Evolutionary conservation across 441 rosid genomes (phyloP), one percentile per base, ranked within the genome.

Genomic region (Jatropha multifida): DNA sequence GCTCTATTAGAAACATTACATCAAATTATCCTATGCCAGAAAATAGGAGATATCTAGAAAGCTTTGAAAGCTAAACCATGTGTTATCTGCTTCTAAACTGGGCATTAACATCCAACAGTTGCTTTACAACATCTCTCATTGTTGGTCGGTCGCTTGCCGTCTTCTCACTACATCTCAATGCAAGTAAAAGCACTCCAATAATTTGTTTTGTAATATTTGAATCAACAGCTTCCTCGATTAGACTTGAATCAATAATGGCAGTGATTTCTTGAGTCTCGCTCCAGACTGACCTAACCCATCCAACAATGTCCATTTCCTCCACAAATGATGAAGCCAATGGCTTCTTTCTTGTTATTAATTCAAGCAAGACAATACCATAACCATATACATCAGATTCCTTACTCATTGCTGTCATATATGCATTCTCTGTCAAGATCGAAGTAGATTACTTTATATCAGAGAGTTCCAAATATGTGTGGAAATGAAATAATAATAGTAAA

Each of bases 341-440:
- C 81, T 79, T 84, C 82, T 81, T 90, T 77, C 92, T 82, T 0
- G 90, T 85, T 62, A 94, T 74, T 77, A 94, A 85, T 81, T 90
- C 96, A 20, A 90, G 89, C 85, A 92, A 67, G 49, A 94, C 86
- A 49, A 92, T 92, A 78, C 97, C 96, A 3, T 86, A 90, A 75
- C 97, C 86, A 67, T 90, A 94, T 51, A 92, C 94, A 78, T 94
- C 97, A 12, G 92, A 88, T 46, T 90, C 91, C 83, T 82, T 87
- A 80, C 89, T 78, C 77, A 77, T 87, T 14, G 75, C 76, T 0
- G 86, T 82, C 68, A 75, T 82, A 78, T 78, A 92, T 42, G 93
- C 96, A 62, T 85, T 86, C 80, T 94, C 98, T 94, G 89, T 73
- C 58, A 59, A 49, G 60, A 68, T 56, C 26, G 38, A 55, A 26